Base-by-base conservation (phyloP, 495 filamentous ascomycete genomes). In the Filosporella fistucella region DNA sequence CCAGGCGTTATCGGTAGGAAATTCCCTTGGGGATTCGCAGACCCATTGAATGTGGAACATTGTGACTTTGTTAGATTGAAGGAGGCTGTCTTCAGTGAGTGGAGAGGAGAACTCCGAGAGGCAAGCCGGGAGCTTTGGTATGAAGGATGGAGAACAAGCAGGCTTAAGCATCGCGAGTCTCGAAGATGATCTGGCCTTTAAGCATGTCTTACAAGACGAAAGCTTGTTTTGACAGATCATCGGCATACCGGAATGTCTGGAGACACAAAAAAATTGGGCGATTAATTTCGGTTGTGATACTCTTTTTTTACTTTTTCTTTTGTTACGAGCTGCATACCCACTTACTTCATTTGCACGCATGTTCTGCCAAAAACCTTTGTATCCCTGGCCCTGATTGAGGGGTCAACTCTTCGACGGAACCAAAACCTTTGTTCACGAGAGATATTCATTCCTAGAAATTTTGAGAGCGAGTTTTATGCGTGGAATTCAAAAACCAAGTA, bases 1-100 rank as follows among this genome's bases (percentile, higher is more conserved):
- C 78, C 88, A 32, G 77, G 75, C 16, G 73, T 82, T 32, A 65
- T 91, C 42, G 93, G 91, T 14, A 81, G 93, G 42, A 82, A 80
- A 37, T 98, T 97, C 58, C 87, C 94, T 4, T 98, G 93, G 93
- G 93, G 93, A 16, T 91, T 95, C 59, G 93, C 93, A 10, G 88
- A 96, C 57, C 93, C 93, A 0, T 88, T 90, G 68, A 79, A 96
- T 58, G 71, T 83, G 25, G 81, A 85, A 55, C 93, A 98, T 68
- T 98, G 94, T 67, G 91, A 98, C 64, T 95, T 96, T 66, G 71
- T 85, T n/a, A 81, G 82, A 46, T 71, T 98, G 50, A 91, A 90
- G 69, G 89, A 97, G 17, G 81, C 82, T 5, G 87, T 97, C 17
- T 98, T 98, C 63, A 82, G 67, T 58, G 94, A 97, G 60, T 98